phyloP scores from a whole-genome alignment of 257 asterid species.

The Cruciata laevipes region DNA sequence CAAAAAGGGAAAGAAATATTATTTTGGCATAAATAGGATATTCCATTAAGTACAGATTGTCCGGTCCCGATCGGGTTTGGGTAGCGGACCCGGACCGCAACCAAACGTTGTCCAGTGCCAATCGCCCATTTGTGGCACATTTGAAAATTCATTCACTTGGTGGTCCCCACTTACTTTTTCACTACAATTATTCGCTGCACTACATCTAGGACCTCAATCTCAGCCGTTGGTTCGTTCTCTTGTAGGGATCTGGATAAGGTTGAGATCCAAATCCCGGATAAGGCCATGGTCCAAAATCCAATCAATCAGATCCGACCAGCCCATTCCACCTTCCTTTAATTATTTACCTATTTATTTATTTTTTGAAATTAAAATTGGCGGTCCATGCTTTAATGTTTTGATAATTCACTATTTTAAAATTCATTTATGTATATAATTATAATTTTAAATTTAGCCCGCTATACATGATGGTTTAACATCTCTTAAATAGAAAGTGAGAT shows the following conservation, averaged over 20 bases:
- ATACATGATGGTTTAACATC: too few relatives aligned
- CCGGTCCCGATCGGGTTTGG: background rate
- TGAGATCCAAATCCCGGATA: background rate
- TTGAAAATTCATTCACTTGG: background rate
- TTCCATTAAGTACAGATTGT: background rate
- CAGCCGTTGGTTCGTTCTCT: background rate
- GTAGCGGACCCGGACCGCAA: conserved; percentile 1
- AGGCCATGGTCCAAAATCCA: background rate
- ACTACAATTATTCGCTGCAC: background rate
- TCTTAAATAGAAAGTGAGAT: too few relatives aligned
- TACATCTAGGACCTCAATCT: background rate
- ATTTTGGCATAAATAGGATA: background rate
- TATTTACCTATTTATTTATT: too few relatives aligned
- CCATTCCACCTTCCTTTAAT: background rate
- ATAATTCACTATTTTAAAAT: background rate
- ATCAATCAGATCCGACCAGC: background rate
- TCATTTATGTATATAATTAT: too few relatives aligned
- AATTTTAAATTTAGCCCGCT: too few relatives aligned
- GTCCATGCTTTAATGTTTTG: too few relatives aligned
- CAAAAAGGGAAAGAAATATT: too few relatives aligned
- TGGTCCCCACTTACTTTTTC: background rate
- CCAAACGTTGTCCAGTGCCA: background rate
- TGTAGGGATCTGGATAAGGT: background rate
- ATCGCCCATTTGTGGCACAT: background rate
- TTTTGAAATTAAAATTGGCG: too few relatives aligned